Percentiles rank a stretch among this genome's conserved stretches.
Conservation (phyloP, 2,329 filamentous ascomycete species). For the Metarhizium guizhouense region DNA sequence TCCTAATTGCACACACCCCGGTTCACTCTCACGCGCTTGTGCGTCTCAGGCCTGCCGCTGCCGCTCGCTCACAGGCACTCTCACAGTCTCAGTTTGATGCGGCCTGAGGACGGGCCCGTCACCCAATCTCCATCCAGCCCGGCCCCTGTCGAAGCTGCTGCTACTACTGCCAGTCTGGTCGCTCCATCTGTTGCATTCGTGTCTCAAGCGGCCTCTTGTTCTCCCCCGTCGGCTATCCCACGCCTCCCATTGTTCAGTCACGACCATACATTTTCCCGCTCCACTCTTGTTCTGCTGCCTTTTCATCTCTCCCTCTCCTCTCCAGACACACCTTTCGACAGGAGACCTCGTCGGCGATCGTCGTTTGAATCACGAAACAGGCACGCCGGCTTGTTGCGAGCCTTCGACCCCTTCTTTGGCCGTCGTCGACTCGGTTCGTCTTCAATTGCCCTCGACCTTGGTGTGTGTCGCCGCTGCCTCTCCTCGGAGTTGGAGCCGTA, state of each 20-base stretch:
- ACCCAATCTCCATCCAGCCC: no score
- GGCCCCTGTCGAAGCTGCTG: no score
- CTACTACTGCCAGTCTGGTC: no score
- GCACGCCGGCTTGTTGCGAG: neutral
- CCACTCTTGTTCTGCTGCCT: constrained; percentile 2
- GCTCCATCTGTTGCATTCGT: neutral
- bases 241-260: neutral
- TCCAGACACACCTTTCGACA: neutral
- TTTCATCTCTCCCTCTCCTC: neutral
- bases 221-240: neutral
- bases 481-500: neutral
- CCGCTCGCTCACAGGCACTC: no score
- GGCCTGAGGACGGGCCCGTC: no score
- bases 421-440: neutral
- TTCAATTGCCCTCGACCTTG: neutral
- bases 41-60: no score
- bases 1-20: neutral
- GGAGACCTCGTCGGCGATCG: neutral
- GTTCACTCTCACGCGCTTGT: neutral
- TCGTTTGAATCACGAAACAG: neutral
- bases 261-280: neutral
- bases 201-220: neutral
- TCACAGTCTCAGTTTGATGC: no score
- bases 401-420: neutral
- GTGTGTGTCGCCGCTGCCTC: neutral